Conservation (phyloP, 495 filamentous ascomycete species). For the Saxispiralis lemnorum region DNA sequence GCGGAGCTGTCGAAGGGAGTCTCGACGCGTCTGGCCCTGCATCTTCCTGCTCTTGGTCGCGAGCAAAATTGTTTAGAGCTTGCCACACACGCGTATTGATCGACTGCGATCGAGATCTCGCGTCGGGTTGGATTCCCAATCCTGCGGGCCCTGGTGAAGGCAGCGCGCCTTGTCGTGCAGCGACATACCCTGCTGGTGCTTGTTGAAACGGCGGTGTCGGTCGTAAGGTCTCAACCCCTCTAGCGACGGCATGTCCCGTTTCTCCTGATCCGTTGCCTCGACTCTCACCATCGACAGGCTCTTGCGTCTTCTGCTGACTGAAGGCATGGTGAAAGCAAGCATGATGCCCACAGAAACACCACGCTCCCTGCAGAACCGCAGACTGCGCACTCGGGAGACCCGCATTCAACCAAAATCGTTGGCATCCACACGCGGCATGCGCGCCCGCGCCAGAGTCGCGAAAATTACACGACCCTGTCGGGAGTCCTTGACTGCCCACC, state of each 20-base stretch:
- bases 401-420: constrained; percentile 42
- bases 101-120: constrained; percentile 3
- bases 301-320: constrained; percentile 3
- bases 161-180: background rate
- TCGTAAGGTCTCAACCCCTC: background rate
- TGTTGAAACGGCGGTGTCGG: no score
- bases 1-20: constrained; percentile 9
- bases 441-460: constrained; percentile 32
- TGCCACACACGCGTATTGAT: constrained; percentile 12
- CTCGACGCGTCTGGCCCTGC: constrained; percentile 2
- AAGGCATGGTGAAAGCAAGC: constrained; percentile 48
- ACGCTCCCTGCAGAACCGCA: constrained; percentile 26
- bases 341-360: constrained; percentile 56
- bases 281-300: background rate
- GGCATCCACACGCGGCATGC: constrained; percentile 41
- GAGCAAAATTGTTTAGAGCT: constrained; percentile 13
- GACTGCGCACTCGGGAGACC: constrained; percentile 18
- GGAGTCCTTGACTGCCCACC: constrained; percentile 7
- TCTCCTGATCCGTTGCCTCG: background rate
- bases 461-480: constrained; percentile 43
- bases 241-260: background rate
- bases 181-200: background rate
- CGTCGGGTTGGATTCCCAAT: constrained; percentile 8
- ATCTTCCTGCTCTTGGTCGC: constrained; percentile 10
- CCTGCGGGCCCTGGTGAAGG: constrained; percentile 3